Conservation (phyloP, 2,329 filamentous ascomycete species). For the Monosporascus sp. region DNA sequence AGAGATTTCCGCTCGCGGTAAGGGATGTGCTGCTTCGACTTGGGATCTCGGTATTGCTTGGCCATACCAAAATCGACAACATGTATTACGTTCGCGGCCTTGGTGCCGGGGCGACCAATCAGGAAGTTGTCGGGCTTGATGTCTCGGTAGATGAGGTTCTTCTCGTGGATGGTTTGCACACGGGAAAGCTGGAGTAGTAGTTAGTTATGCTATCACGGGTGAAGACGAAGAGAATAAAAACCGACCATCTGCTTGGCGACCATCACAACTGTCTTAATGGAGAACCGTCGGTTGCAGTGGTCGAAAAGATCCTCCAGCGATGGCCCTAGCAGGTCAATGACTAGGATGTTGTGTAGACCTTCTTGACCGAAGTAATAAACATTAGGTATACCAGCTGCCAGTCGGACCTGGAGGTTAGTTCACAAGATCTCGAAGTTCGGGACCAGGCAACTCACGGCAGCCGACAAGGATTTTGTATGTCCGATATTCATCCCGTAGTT, state of each 20-base stretch:
- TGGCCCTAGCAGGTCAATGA: conserved; percentile 92
- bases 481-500: conserved; percentile 95
- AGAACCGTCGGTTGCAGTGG: conserved; percentile 91
- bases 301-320: conserved; percentile 97
- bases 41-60: conserved; percentile 97
- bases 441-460: conserved; percentile 70
- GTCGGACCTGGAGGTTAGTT: conserved; percentile 14
- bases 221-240: conserved; percentile 7
- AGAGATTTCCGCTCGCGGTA: conserved; percentile 96
- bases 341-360: conserved; percentile 96
- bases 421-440: conserved; percentile 8
- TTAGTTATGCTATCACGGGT: conserved; percentile 18
- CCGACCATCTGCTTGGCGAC: conserved; percentile 95
- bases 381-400: conserved; percentile 89
- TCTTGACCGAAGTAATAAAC: conserved; percentile 99
- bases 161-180: conserved; percentile 92
- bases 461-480: conserved; percentile 99
- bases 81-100: conserved; percentile 96
- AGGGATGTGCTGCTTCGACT: conserved; percentile 98
- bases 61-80: conserved; percentile 99
- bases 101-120: conserved; percentile 85
- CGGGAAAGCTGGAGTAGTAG: conserved; percentile 62
- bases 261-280: conserved; percentile 98
- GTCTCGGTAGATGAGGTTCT: conserved; percentile 97
- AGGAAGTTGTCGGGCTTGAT: conserved; percentile 99